Percentiles rank a stretch among this genome's conserved stretches.
These are phyloP conservation scores for Paramarasmius palmivorus DNA, from an alignment of 1,284 basidiomycete genomes.

Conservation along the genomic window DNA sequence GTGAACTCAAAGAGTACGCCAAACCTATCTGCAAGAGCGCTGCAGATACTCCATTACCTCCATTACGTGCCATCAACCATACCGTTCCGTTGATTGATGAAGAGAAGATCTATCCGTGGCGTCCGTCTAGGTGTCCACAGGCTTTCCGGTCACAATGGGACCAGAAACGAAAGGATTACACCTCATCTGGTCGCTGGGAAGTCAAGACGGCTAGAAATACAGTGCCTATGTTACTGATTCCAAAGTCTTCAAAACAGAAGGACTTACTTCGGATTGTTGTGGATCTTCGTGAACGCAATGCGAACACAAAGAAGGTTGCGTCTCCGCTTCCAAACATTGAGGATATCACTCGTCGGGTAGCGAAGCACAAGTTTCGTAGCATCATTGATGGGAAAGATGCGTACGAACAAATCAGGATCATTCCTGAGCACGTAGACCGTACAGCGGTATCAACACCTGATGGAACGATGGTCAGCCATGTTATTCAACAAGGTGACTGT, in stretches of 20 bases:
- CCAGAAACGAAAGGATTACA: slow-evolving; percentile 27
- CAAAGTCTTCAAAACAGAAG: slow-evolving; percentile 23
- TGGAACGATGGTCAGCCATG: slow-evolving; percentile 19
- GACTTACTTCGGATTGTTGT: slow-evolving; percentile 22
- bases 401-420: slow-evolving; percentile 2
- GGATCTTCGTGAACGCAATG: slow-evolving; percentile 24
- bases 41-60: slow-evolving; percentile 3
- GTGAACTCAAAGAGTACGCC: slow-evolving; percentile 18
- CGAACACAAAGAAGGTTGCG: slow-evolving; percentile 21
- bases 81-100: slow-evolving; percentile 11
- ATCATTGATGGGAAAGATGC: no score
- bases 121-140: slow-evolving; percentile 27
- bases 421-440: slow-evolving; percentile 10
- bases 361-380: slow-evolving; percentile 27
- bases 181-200: slow-evolving; percentile 28
- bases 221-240: slow-evolving; percentile 34
- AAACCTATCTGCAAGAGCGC: slow-evolving; percentile 3
- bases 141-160: slow-evolving; percentile 26
- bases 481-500: slow-evolving; percentile 18
- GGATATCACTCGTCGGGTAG: slow-evolving; percentile 31
- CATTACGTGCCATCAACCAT: slow-evolving; percentile 10
- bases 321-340: slow-evolving; percentile 14
- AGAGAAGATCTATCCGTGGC: slow-evolving; percentile 2
- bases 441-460: slow-evolving; percentile 19
- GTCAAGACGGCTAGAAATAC: slow-evolving; percentile 27